Percentiles rank a stretch among this genome's conserved stretches.
phyloP scores from a whole-genome alignment of 306 rosid species.

The Inga laurina region DNA sequence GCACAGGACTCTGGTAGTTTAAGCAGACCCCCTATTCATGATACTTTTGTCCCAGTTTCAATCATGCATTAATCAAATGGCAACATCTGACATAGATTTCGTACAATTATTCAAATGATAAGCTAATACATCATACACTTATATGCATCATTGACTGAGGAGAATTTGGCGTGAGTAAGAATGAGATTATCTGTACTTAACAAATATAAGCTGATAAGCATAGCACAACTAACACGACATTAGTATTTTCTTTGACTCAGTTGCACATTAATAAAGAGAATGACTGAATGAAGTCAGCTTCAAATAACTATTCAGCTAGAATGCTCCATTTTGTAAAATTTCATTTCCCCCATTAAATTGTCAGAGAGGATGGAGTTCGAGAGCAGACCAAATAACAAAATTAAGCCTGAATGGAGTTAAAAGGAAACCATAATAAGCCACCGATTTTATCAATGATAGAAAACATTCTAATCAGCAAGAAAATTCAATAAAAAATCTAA shows the following conservation, averaged over 20 bases:
- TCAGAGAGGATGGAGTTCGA: not conserved
- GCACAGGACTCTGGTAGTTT: not conserved
- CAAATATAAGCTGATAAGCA: not conserved
- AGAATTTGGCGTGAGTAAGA: not conserved
- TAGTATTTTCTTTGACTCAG: not conserved
- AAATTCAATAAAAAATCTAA: constrained; percentile 3
- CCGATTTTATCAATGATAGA: not conserved
- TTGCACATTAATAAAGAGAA: not conserved
- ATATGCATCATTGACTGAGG: not conserved
- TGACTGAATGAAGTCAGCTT: not conserved
- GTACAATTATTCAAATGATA: not conserved
- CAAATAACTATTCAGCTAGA: not conserved
- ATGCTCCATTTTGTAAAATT: constrained; percentile 7
- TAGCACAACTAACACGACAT: not conserved
- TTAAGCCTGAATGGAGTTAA: not conserved
- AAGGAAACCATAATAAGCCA: not conserved
- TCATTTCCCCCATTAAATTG: not conserved
- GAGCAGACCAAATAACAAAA: constrained; percentile 12
- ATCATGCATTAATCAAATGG: not conserved
- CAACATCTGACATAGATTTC: not conserved
- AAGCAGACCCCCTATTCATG: not conserved
- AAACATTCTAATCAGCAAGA: not conserved
- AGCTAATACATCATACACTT: not conserved
- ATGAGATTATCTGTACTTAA: not conserved
- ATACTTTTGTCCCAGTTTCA: not conserved